Percentiles rank a stretch among this genome's conserved stretches.
phyloP scores from a whole-genome alignment of 441 rosid genomes.

The Kokia cookei region DNA sequence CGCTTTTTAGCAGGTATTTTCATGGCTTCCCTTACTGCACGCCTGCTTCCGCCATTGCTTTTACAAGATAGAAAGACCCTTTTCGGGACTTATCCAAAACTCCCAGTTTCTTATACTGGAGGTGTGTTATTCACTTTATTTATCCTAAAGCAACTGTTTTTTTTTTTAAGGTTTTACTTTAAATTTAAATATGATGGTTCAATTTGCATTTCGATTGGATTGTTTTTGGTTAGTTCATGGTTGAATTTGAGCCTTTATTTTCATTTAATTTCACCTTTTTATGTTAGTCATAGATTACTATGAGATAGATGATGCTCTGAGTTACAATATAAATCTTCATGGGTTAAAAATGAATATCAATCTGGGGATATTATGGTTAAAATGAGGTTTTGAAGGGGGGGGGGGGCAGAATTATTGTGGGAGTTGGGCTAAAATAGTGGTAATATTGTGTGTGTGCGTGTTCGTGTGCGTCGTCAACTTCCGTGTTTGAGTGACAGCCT shows the following conservation, averaged over 20 bases:
- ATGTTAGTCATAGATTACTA: not conserved
- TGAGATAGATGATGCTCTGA: not conserved
- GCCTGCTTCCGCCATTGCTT: constrained; percentile 35
- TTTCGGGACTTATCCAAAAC: constrained; percentile 33
- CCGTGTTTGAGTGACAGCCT: too few species aligned
- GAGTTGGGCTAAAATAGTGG: too few species aligned
- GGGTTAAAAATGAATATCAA: not conserved
- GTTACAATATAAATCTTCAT: not conserved
- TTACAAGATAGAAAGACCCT: constrained; percentile 34
- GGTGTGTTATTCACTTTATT: constrained; percentile 20
- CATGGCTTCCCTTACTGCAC: constrained; percentile 53
- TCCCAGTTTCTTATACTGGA: constrained; percentile 28
- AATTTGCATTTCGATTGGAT: not conserved
- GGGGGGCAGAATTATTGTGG: too few species aligned
- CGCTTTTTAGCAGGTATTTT: constrained; percentile 13
- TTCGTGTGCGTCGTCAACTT: too few species aligned
- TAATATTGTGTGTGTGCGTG: too few species aligned
- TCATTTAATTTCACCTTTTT: not conserved
- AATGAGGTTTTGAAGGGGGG: not conserved
- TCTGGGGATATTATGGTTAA: not conserved
- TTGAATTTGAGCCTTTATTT: not conserved
- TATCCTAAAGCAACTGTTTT: not conserved
- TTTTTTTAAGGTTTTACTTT: not conserved
- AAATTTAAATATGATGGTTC: not conserved
- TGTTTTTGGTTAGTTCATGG: not conserved